Conservation (phyloP, 2,329 filamentous ascomycete species). For the Aureobasidium sp. region DNA sequence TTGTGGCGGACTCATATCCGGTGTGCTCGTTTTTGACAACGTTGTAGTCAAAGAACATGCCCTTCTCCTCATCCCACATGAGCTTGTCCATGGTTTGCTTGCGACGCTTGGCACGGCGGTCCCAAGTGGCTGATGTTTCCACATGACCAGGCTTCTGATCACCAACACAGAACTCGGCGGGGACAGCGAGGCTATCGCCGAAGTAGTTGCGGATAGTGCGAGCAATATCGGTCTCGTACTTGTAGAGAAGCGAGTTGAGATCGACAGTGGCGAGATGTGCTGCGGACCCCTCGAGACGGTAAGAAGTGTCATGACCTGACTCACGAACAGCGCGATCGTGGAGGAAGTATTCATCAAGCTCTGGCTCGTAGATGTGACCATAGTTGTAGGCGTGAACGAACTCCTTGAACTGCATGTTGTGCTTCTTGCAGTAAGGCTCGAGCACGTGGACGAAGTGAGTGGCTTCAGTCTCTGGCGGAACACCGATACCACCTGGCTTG, state of each 20-base stretch:
- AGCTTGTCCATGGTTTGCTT: slow-evolving; percentile 86
- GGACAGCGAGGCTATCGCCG: slow-evolving; percentile 73
- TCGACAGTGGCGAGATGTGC: slow-evolving; percentile 90
- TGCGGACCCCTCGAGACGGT: slow-evolving; percentile 81
- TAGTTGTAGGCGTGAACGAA: slow-evolving; percentile 88
- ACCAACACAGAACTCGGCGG: slow-evolving; percentile 69
- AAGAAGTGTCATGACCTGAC: slow-evolving; percentile 93
- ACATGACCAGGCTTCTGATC: slow-evolving; percentile 58
- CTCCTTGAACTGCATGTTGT: slow-evolving; percentile 72
- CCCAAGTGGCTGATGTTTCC: slow-evolving; percentile 83
- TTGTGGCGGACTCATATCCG: slow-evolving; percentile 84
- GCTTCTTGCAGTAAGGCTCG: slow-evolving; percentile 73
- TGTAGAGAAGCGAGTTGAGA: slow-evolving; percentile 89
- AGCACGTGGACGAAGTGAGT: slow-evolving; percentile 79
- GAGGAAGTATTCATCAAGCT: slow-evolving; percentile 89
- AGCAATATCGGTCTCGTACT: slow-evolving; percentile 92
- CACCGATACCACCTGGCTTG: slow-evolving; percentile 72
- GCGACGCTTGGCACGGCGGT: slow-evolving; percentile 76
- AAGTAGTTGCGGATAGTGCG: slow-evolving; percentile 79
- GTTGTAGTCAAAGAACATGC: slow-evolving; percentile 98
- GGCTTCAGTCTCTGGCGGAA: slow-evolving; percentile 86
- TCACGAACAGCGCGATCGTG: slow-evolving; percentile 94
- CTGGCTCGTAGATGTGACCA: slow-evolving; percentile 68
- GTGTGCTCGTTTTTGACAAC: slow-evolving; percentile 73
- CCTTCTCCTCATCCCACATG: slow-evolving; percentile 83